Percentiles rank a stretch among this genome's conserved stretches.
Evolutionary conservation across 345 rosid genomes (phyloP).

Genomic region (Syzygium aromaticum): DNA sequence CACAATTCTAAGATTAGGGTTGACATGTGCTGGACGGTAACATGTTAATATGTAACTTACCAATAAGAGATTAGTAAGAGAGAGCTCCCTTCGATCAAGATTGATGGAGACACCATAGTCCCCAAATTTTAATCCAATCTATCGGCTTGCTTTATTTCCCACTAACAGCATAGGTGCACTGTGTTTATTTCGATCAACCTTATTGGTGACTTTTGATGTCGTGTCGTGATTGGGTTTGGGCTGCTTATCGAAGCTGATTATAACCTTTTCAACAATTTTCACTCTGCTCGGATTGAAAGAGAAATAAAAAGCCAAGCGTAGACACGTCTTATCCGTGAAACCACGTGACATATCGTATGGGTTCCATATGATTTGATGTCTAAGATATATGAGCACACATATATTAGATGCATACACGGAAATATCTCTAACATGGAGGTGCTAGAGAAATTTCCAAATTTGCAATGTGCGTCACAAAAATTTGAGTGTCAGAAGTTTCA

Average conservation of each 20-base stretch:
- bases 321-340: neutral
- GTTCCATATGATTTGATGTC: neutral
- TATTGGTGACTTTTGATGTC: neutral
- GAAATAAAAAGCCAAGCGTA: neutral
- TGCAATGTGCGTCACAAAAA: too few species aligned
- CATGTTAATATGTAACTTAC: neutral
- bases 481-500: too few species aligned
- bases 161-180: neutral
- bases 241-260: neutral
- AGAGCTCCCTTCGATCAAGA: neutral
- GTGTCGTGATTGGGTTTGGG: neutral
- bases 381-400: neutral
- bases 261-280: neutral
- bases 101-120: neutral
- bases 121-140: neutral
- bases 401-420: neutral
- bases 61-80: neutral
- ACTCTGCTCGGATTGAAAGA: neutral
- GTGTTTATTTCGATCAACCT: neutral
- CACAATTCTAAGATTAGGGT: neutral
- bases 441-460: neutral
- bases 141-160: neutral
- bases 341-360: neutral
- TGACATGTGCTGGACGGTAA: neutral
- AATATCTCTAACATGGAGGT: neutral